Evolutionary conservation across 495 filamentous ascomycete genomes (phyloP).

Genomic region (Jackrogersella multiformis): DNA sequence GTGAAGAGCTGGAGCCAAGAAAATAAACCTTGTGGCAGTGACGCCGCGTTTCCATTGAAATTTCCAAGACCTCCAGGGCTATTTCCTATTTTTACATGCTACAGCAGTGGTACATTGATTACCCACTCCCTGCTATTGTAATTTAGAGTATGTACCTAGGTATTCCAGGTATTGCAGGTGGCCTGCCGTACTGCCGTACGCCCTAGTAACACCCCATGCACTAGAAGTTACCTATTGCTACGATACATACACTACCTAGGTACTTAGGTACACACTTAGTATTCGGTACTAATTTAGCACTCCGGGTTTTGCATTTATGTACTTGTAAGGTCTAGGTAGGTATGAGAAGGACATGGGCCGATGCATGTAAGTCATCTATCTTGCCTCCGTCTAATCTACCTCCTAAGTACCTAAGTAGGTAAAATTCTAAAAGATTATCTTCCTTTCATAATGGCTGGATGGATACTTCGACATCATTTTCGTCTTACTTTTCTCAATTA

Average conservation of each 20-base stretch:
- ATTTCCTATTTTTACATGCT: conserved; percentile 43
- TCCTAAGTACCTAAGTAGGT: too few relatives aligned
- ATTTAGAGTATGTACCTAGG: too few relatives aligned
- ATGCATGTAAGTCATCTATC: conserved; percentile 37
- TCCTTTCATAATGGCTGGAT: conserved; percentile 14
- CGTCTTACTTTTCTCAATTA: conserved; percentile 25
- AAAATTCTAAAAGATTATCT: conserved; percentile 14
- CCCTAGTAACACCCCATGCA: background rate
- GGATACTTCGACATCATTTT: conserved; percentile 26
- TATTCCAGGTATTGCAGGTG: conserved; percentile 17
- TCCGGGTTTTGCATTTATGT: conserved; percentile 17
- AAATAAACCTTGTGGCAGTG: conserved; percentile 40
- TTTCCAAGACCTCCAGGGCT: too few relatives aligned
- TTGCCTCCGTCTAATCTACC: conserved; percentile 38
- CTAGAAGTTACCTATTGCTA: background rate
- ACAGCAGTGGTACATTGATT: conserved; percentile 21
- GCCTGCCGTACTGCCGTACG: conserved; percentile 1
- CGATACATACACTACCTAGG: background rate
- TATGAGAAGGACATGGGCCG: background rate
- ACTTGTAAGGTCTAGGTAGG: background rate
- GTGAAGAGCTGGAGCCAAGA: conserved; percentile 37
- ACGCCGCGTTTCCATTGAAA: conserved; percentile 34
- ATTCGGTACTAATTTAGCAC: too few relatives aligned
- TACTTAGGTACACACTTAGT: background rate
- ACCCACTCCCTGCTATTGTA: background rate